Evolutionary conservation across 2,329 filamentous ascomycete genomes (phyloP), one percentile per base, ranked within the genome.

Genomic region (Passalora sequoiae): DNA sequence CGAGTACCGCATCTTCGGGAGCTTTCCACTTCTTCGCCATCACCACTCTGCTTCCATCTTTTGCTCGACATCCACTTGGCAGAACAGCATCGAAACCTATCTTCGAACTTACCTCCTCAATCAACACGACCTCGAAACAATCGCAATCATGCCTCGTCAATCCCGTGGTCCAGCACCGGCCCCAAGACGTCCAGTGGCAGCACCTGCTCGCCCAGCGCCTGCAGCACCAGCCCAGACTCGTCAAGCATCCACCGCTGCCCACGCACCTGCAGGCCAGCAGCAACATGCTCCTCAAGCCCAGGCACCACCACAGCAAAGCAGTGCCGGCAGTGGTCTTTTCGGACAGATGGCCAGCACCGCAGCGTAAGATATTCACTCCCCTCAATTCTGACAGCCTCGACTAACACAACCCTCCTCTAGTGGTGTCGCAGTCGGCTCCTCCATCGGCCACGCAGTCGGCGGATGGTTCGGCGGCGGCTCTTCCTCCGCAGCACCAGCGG

Each of bases 271-370:
- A 40, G 66, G 74, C 35, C 66, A 69, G 41, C 69, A 74, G 37
- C 67, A 73, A 43, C 77, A 78, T 27, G 24, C 24, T 43, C 67
- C 73, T 42, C 69, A 63, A 51, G 60, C 64, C 49, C 70, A 60
- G 40, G 60, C 66, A 22, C 62, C 65, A 22, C 62, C 63, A 20
- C 64, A 63, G 38, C 67, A 70, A 15, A 29, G 36, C 17, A 69
- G 73, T 41, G 76, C 83, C 55, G 86, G 89, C 20, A 83, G 88
- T 4, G 91, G 92, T 53, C 76, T 98, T 8, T 88, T 98, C 58
- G 91, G 88, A 47, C 88, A 97, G 76, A 96, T 98, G 86, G 92
- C 92, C 56, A 89, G 83, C 65, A 98, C 92, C 45, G 92, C 92
- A 67, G 92, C 92, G 91, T 97, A 83, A 74, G 89, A 82, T 9